Conservation (phyloP, 148 eudicot genomes). For the Rhododendron simsii region DNA sequence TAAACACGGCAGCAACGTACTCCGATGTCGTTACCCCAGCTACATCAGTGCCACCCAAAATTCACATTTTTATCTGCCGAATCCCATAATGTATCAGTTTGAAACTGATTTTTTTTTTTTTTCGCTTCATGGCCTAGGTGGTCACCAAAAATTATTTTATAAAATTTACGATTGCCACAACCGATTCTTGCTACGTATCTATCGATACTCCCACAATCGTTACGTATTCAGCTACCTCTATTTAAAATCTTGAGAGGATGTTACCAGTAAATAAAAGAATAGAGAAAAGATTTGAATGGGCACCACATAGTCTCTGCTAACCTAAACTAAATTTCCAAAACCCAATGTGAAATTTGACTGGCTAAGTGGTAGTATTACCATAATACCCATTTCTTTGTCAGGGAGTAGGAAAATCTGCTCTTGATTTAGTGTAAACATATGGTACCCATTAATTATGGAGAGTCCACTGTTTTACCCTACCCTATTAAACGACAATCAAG, state of each 20-base stretch:
- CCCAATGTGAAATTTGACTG: not conserved
- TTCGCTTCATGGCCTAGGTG: not conserved
- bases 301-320: not conserved
- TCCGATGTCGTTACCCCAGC: not conserved
- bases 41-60: not conserved
- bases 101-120: not conserved
- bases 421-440: not conserved
- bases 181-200: not conserved
- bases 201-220: not conserved
- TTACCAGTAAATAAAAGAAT: no score
- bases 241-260: not conserved
- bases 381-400: not conserved
- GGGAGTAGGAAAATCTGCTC: not conserved
- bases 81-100: not conserved
- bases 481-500: not conserved
- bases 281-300: not conserved
- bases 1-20: not conserved
- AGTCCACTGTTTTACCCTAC: not conserved
- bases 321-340: not conserved
- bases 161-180: not conserved
- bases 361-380: not conserved
- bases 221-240: not conserved
- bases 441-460: not conserved
- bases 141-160: no score
- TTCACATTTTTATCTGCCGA: not conserved